These are phyloP conservation scores for Annulohypoxylon bovei DNA, from an alignment of 495 filamentous ascomycete genomes.

Conservation along the genomic window DNA sequence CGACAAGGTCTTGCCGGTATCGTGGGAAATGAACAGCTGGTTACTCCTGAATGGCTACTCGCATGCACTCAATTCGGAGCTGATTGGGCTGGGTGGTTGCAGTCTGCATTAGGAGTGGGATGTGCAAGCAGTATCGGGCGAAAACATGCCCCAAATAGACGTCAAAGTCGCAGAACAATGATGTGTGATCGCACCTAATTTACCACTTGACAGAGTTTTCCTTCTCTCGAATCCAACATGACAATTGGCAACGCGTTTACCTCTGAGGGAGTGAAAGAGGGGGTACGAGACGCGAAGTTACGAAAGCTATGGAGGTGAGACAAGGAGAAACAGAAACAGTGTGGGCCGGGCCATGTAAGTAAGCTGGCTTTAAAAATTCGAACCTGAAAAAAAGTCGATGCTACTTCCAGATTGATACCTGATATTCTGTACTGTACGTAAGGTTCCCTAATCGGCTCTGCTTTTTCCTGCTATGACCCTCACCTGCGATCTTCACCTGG, in stretches of 20 bases:
- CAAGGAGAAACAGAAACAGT: conserved; percentile 17
- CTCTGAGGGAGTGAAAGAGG: not conserved
- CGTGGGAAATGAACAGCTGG: conserved; percentile 47
- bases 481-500: conserved; percentile 44
- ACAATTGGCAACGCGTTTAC: conserved; percentile 30
- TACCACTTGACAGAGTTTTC: conserved; percentile 14
- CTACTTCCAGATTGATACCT: conserved; percentile 23
- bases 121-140: conserved; percentile 48
- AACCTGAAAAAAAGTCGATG: conserved; percentile 22
- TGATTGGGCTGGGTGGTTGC: conserved; percentile 46
- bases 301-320: conserved; percentile 25
- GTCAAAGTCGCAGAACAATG: conserved; percentile 41
- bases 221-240: conserved; percentile 13
- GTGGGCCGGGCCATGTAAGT: conserved; percentile 8
- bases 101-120: conserved; percentile 50
- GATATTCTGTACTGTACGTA: conserved; percentile 2
- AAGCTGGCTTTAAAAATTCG: conserved; percentile 14
- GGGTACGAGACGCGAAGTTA: conserved; percentile 33
- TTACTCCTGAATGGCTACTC: conserved; percentile 50
- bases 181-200: conserved; percentile 43
- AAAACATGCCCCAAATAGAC: conserved; percentile 47
- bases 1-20: conserved; percentile 45
- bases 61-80: conserved; percentile 41
- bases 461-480: conserved; percentile 18
- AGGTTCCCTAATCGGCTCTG: not conserved